Percentiles rank a stretch among this genome's conserved stretches.
phyloP scores from a whole-genome alignment of 2,329 filamentous ascomycete species.

The Arthrobotrys iridis region DNA sequence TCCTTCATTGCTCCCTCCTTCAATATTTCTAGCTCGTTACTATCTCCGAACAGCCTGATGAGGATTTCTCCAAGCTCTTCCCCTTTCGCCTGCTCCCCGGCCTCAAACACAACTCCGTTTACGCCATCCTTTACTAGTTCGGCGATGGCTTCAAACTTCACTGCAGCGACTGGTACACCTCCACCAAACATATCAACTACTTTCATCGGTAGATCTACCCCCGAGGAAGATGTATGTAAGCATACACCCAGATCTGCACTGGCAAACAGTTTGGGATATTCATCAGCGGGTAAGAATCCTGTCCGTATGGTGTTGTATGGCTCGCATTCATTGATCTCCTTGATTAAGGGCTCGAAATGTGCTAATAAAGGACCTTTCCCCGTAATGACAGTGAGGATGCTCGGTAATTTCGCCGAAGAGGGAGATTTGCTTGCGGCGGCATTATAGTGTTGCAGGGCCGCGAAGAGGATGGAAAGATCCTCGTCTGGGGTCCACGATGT shows the following conservation, averaged over 20 bases:
- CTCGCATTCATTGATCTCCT: slow-evolving; percentile 69
- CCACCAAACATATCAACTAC: slow-evolving; percentile 99
- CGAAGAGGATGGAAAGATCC: slow-evolving; percentile 87
- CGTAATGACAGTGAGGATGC: slow-evolving; percentile 88
- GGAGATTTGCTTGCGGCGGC: slow-evolving; percentile 56
- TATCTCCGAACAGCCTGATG: slow-evolving; percentile 46
- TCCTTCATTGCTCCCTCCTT: slow-evolving; percentile 78
- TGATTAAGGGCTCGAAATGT: slow-evolving; percentile 75
- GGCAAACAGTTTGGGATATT: slow-evolving; percentile 85
- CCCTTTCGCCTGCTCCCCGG: slow-evolving; percentile 61
- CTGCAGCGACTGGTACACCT: slow-evolving; percentile 87
- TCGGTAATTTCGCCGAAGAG: slow-evolving; percentile 66
- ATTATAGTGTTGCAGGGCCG: slow-evolving; percentile 78
- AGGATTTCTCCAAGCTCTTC: slow-evolving; percentile 73
- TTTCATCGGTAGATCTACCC: slow-evolving; percentile 98
- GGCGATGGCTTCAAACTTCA: slow-evolving; percentile 83
- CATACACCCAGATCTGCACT: slow-evolving; percentile 90
- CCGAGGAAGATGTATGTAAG: slow-evolving; percentile 90
- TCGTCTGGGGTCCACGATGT: slow-evolving; percentile 98
- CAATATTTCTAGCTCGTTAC: slow-evolving; percentile 68
- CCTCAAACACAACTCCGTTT: slow-evolving; percentile 87
- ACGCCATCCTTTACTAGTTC: slow-evolving; percentile 88
- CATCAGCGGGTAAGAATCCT: slow-evolving; percentile 82
- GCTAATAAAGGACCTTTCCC: slow-evolving; percentile 89
- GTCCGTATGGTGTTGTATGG: slow-evolving; percentile 77